Base-by-base conservation (phyloP, 108 stramenopile genomes). In the Hondaea fermentalgiana region DNA sequence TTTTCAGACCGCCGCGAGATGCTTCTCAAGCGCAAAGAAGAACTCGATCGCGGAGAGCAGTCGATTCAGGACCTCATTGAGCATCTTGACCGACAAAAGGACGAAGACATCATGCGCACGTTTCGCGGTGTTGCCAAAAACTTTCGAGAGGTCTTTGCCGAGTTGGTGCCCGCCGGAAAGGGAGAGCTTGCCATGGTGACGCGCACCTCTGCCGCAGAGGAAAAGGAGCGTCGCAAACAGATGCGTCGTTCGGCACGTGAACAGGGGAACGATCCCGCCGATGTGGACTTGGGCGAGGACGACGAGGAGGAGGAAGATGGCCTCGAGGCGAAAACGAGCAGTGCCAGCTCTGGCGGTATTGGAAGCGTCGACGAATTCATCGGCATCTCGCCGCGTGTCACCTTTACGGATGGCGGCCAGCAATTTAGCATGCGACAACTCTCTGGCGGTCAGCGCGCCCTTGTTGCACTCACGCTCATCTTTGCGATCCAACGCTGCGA, bases 401-500 rank as follows among this genome's bases (percentile, higher is more conserved):
- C 96, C 25, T 99, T 99, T 91, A 95, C 95, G 28, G 94, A 92
- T 19, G 93, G 94, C 12, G 97, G 96, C 42, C 97, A 98, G 57
- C 88, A 42, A 10, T 96, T 95, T 87, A 87, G 94, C 47, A 98
- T 98, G 97, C 94, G 95, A 42, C 97, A 96, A 90, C 96, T 99
- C 53, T 97, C 97, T 49, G 99, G 99, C 10, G 99, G 99, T n/a
- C 99, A 99, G 88, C 98, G 98, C 92, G 98, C 99, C 3, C 94
- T 99, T 72, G 98, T 99, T 19, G 98, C 99, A 2, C 93, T 99
- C 90, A 98, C 98, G 51, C 95, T 99, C 76, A 98, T 99, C 87
- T 99, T 99, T 91, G 98, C 99, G 10, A 98, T 98, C 76, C 98
- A 98, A 72, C 94, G 98, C 49, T 99, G 98, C 90, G 99, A 99